A percentile compares a stretch with the other conserved stretches of the same genome.
Conservation (phyloP, 1,284 basidiomycete species). For the Leccinum ponderosum region DNA sequence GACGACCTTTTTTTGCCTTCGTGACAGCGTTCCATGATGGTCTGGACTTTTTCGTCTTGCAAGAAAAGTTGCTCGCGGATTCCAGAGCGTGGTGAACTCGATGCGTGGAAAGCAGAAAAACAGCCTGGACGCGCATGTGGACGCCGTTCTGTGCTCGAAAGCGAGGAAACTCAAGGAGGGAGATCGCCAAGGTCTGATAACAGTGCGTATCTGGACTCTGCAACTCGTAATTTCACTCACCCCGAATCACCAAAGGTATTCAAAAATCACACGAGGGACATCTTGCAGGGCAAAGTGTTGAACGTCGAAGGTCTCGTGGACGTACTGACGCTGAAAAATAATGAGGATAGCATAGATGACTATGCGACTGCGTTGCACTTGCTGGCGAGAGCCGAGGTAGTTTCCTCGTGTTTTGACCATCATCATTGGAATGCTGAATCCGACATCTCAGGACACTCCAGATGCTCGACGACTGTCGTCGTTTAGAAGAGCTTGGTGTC, state of each 20-base stretch:
- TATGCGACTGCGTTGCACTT: conserved; percentile 67
- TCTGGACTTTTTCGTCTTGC: conserved; percentile 74
- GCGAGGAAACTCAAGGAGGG: conserved; percentile 47
- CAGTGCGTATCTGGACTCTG: conserved; percentile 36
- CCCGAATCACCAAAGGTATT: conserved; percentile 48
- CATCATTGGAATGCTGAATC: conserved; percentile 6
- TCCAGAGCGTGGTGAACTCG: conserved; percentile 48
- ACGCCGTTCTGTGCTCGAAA: conserved; percentile 56
- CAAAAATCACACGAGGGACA: conserved; percentile 60
- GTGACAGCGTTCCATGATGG: conserved; percentile 66
- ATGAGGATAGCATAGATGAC: conserved; percentile 52
- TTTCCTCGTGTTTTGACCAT: conserved; percentile 12
- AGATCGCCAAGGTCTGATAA: conserved; percentile 42
- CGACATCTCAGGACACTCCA: conserved; percentile 55
- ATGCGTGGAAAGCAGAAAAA: conserved; percentile 61
- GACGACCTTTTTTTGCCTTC: not conserved
- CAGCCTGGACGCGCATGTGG: conserved; percentile 66
- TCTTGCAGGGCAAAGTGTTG: conserved; percentile 69
- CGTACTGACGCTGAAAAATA: conserved; percentile 72
- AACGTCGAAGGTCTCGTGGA: conserved; percentile 71
- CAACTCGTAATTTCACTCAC: not conserved
- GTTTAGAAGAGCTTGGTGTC: conserved; percentile 79
- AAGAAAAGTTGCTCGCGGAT: conserved; percentile 60
- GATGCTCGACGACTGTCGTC: conserved; percentile 68
- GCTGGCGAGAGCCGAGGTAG: conserved; percentile 55